Conservation (phyloP, 2,329 filamentous ascomycete genomes). For the Sporothrix brunneoviolacea region DNA sequence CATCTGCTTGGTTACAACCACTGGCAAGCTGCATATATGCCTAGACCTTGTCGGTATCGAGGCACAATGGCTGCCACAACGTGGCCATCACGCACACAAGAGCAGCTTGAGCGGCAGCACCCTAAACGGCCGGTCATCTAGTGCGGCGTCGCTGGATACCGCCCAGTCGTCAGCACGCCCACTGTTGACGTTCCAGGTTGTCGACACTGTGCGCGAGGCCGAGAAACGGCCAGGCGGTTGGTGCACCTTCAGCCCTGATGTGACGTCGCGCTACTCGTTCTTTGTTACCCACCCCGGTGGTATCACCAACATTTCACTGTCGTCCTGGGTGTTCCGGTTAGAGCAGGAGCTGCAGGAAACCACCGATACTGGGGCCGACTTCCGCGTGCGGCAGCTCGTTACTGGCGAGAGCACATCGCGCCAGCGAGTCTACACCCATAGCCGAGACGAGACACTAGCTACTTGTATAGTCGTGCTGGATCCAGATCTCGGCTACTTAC, state of each 20-base stretch:
- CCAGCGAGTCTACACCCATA: conserved; percentile 51
- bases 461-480: conserved; percentile 50
- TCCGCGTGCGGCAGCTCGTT: conserved; percentile 53
- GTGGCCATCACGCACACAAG: conserved; percentile 32
- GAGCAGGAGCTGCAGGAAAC: conserved; percentile 54
- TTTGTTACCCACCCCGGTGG: conserved; percentile 56
- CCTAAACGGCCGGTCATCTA: conserved; percentile 24
- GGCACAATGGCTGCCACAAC: conserved; percentile 59
- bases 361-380: conserved; percentile 52
- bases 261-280: conserved; percentile 56
- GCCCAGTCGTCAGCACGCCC: conserved; percentile 35
- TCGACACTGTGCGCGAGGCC: conserved; percentile 50
- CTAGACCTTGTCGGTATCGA: conserved; percentile 56
- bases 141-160: conserved; percentile 33
- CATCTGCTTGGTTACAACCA: conserved; percentile 53
- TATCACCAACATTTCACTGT: conserved; percentile 53
- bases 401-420: conserved; percentile 50
- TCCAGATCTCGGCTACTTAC: conserved; percentile 57
- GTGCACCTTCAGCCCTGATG: conserved; percentile 57
- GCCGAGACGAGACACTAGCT: conserved; percentile 42
- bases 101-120: conserved; percentile 6
- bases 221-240: conserved; percentile 52
- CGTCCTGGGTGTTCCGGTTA: conserved; percentile 57
- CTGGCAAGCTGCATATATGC: conserved; percentile 55
- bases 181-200: conserved; percentile 54